phyloP scores from a whole-genome alignment of 2,329 filamentous ascomycete genomes.

The Claviceps cyperi region DNA sequence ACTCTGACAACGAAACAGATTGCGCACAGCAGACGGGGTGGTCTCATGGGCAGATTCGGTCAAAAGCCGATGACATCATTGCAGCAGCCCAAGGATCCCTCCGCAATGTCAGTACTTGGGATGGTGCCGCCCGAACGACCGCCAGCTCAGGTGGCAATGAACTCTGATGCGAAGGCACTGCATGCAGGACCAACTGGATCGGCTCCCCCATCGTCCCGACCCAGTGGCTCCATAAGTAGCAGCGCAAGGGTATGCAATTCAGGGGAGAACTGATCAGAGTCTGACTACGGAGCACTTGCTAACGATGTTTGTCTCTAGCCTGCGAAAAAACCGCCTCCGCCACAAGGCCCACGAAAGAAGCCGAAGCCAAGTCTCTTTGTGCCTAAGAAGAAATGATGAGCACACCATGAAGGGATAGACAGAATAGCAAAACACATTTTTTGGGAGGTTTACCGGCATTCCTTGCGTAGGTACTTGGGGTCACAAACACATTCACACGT shows the following conservation, averaged over 20 bases:
- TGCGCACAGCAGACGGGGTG: slow-evolving; percentile 17
- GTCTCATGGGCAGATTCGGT: slow-evolving; percentile 23
- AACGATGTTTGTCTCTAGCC: background rate
- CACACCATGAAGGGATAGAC: background rate
- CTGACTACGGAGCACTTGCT: background rate
- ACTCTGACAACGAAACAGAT: slow-evolving; percentile 17
- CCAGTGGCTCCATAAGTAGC: slow-evolving; percentile 7
- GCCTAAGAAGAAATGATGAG: slow-evolving; percentile 10
- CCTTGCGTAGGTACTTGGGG: background rate
- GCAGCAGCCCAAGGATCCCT: slow-evolving; percentile 30
- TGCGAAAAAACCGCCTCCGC: slow-evolving; percentile 1
- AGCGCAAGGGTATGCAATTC: slow-evolving; percentile 9
- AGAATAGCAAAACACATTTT: background rate
- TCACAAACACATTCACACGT: too few relatives aligned
- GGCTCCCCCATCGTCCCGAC: slow-evolving; percentile 8
- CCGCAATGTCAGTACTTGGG: slow-evolving; percentile 37
- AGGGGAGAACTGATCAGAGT: background rate
- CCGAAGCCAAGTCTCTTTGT: slow-evolving; percentile 11
- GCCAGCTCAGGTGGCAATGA: slow-evolving; percentile 12
- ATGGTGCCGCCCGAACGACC: slow-evolving; percentile 31
- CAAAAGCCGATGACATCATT: slow-evolving; percentile 15
- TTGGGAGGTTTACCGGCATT: background rate
- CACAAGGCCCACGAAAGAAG: slow-evolving; percentile 8
- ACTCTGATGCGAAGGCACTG: slow-evolving; percentile 6
- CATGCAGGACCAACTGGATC: slow-evolving; percentile 12